These are phyloP conservation scores for Yarrowia sp. DNA, from an alignment of 805 yeast genomes.

Conservation along the genomic window DNA sequence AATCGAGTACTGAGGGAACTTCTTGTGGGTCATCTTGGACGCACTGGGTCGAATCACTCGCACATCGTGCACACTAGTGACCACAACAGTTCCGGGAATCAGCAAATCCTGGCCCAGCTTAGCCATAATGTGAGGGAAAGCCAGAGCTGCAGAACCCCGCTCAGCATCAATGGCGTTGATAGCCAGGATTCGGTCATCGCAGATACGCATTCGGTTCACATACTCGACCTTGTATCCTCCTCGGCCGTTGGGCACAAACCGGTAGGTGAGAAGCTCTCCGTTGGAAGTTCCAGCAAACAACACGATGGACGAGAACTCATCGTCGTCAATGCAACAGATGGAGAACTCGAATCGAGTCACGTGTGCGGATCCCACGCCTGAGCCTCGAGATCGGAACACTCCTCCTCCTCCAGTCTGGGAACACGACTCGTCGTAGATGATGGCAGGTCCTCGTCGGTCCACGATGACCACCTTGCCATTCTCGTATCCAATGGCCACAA, in stretches of 20 bases:
- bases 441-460: conserved; percentile 78
- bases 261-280: conserved; percentile 73
- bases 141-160: conserved; percentile 70
- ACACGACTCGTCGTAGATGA: conserved; percentile 53
- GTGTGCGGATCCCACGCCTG: conserved; percentile 8
- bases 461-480: conserved; percentile 77
- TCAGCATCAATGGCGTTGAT: conserved; percentile 65
- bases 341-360: conserved; percentile 76
- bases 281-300: conserved; percentile 76
- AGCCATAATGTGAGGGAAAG: conserved; percentile 63
- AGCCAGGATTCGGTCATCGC: conserved; percentile 59
- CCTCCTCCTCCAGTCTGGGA: neutral
- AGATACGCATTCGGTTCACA: conserved; percentile 57
- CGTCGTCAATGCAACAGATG: conserved; percentile 70
- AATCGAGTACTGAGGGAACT: conserved; percentile 55
- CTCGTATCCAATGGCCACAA: conserved; percentile 79
- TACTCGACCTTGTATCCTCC: conserved; percentile 68
- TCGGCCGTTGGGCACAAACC: conserved; percentile 65
- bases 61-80: conserved; percentile 64
- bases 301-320: conserved; percentile 72
- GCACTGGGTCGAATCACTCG: conserved; percentile 67
- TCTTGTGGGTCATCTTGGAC: conserved; percentile 68
- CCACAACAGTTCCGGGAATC: conserved; percentile 67
- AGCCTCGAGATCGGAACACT: conserved; percentile 25
- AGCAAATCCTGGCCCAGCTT: conserved; percentile 66